Evolutionary conservation across 1,284 basidiomycete genomes (phyloP), one percentile per base, ranked within the genome.

Genomic region (Uromyces viciae-fabae): DNA sequence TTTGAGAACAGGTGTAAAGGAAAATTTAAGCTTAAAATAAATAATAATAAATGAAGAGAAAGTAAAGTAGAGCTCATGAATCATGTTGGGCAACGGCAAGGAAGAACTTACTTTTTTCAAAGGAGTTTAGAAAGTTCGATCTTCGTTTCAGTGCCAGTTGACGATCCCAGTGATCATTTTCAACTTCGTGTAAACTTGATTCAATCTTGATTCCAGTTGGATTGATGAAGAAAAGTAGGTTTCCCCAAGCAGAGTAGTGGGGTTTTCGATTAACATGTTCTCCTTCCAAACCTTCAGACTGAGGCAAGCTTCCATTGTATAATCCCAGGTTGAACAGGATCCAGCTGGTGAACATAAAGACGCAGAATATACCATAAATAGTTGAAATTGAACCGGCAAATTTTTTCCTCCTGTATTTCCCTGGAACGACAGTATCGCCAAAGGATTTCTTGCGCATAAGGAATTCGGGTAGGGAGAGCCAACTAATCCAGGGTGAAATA

Each of bases 351-450:
- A 69, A 69, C n/a, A 46, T 69, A 3, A 69, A 22, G 42, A 69
- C 49, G 66, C 66, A 69, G 42, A 69, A 69, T 17, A 69, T 69
- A 28, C 43, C 42, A 69, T 69, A 69, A 69, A 46, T 31, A 43
- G 42, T 25, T 19, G 42, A 40, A 7, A 46, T 46, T 17, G 25
- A 46, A 7, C 66, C 49, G 43, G 38, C 28, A 11, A 46, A 25
- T 36, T 43, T 43, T 69, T 69, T 69, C 66, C 66, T 69, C 49
- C 66, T 25, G 49, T 43, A 31, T 28, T 69, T 69, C n/a, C 1
- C 66, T n/a, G 62, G 9, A 22, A 36, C 62, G n/a, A 22, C 25
- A n/a, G 66, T 1, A n/a, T 69, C 66, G 28, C 66, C 66, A 69
- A 69, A 28, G 5, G 66, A 9, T n/a, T 69, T 69, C 7, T 46